Evolutionary conservation across 2,329 filamentous ascomycete genomes (phyloP).

Genomic region (Tolypocladium nubicola): DNA sequence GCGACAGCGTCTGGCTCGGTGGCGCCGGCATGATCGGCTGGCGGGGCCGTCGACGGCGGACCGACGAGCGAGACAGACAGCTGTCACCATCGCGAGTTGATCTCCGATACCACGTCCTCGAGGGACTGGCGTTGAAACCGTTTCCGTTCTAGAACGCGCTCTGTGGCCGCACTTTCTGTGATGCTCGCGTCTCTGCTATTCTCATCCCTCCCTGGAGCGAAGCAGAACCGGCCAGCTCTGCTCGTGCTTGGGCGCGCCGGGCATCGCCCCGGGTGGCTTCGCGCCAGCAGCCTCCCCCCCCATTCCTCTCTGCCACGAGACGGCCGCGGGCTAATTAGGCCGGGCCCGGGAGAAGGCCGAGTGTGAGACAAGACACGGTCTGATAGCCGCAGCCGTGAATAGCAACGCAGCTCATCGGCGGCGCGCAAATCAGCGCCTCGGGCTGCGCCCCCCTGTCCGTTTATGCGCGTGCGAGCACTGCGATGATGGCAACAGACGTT

Average conservation of each 20-base stretch:
- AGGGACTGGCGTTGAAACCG: neutral
- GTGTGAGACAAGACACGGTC: neutral
- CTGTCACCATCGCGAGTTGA: neutral
- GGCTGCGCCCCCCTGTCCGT: neutral
- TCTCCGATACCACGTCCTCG: neutral
- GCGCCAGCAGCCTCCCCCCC: neutral
- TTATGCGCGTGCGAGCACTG: too few relatives aligned
- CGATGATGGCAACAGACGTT: neutral
- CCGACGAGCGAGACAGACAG: neutral
- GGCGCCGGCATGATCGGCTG: slow-evolving; percentile 1
- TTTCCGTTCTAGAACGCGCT: neutral
- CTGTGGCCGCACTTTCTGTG: neutral
- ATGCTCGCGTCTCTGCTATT: neutral
- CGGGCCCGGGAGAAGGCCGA: neutral
- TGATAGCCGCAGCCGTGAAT: neutral
- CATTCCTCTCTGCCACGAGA: neutral
- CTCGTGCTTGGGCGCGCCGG: too few relatives aligned
- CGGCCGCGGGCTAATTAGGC: neutral
- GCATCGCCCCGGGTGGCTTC: too few relatives aligned
- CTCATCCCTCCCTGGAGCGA: neutral
- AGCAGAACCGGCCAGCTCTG: too few relatives aligned
- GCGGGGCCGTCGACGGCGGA: neutral
- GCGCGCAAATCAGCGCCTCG: neutral
- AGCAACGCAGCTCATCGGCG: neutral
- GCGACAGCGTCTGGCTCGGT: neutral